Base-by-base conservation (phyloP, 208 protist genomes). In the Crithidia brevicula region DNA sequence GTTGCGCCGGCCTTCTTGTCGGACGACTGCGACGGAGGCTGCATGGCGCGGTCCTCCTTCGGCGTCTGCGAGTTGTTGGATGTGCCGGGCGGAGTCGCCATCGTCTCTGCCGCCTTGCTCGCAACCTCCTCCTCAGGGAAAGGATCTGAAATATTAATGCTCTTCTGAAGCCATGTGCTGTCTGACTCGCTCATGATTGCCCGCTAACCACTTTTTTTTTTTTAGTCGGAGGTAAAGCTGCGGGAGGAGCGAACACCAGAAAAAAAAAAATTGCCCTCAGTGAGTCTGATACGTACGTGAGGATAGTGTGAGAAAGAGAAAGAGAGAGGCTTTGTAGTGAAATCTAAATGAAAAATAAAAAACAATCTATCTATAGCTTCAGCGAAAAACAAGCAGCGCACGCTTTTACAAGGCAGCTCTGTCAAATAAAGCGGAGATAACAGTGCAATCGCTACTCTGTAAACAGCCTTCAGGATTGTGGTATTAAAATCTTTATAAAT, bases 161-260 rank as follows among this genome's bases (percentile, higher is more conserved):
- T 95, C 52, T 89, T 83, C 63, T 94, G 92, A 11, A 95, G 82
- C 88, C 92, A 95, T 65, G 94, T 27, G 58, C 89, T 97, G 77
- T 91, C 88, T 10, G 53, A 31, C 4, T 80, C 74, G 33, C 49
- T 77, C 62, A 53, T 61, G 22, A 9, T 45, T 1, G 3, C 22
- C 8, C 16, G 42, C 5, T 18, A 47, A 7, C 13, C 18, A 47
- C 18, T 47, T 47, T 47, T n/a, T 47, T 9, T 47, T 18, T 47
- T 9, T 47, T 9, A 22, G 42, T 47, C 16, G 60, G 38, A 23
- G 23, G 56, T n/a, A 4, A 18, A 38, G 4, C 2, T 8, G 0
- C 30, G 49, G 20, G 6, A 50, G 8, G 11, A 65, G 3, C 2
- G 6, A 28, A 38, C 4, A 65, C 27, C 13, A 52, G 47, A 54